Evolutionary conservation across 2,329 filamentous ascomycete species (phyloP).

Genomic region (Penicillium olsonii): DNA sequence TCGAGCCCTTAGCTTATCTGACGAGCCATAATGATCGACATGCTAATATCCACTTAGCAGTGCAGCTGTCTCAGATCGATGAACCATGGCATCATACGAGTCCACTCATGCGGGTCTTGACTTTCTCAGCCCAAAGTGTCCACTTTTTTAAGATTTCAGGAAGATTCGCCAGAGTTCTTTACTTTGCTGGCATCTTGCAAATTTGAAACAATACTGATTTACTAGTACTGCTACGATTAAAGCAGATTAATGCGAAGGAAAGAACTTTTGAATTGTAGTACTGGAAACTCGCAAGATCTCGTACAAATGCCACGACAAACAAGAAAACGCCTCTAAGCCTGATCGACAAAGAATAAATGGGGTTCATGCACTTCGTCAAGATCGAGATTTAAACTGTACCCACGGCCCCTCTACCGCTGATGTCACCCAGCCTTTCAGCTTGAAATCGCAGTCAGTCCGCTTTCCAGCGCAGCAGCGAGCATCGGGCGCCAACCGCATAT

Average conservation of each 20-base stretch:
- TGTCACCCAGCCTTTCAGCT: background rate
- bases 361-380: background rate
- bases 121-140: background rate
- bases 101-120: too few relatives aligned
- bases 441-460: background rate
- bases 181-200: too few relatives aligned
- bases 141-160: background rate
- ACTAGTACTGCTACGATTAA: too few relatives aligned
- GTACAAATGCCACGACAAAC: background rate
- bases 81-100: background rate
- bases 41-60: background rate
- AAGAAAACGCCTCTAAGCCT: background rate
- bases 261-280: background rate
- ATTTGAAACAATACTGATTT: too few relatives aligned
- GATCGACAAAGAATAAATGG: background rate
- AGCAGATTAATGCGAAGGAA: background rate
- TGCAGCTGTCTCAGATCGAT: background rate
- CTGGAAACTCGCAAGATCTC: background rate
- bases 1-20: background rate
- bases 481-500: conserved; percentile 7
- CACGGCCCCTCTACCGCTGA: background rate
- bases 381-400: background rate
- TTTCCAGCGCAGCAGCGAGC: conserved; percentile 1
- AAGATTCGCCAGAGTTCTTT: background rate
- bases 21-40: background rate